Evolutionary conservation across 1,284 basidiomycete genomes (phyloP).

Genomic region (Ganoderma resinaceum): DNA sequence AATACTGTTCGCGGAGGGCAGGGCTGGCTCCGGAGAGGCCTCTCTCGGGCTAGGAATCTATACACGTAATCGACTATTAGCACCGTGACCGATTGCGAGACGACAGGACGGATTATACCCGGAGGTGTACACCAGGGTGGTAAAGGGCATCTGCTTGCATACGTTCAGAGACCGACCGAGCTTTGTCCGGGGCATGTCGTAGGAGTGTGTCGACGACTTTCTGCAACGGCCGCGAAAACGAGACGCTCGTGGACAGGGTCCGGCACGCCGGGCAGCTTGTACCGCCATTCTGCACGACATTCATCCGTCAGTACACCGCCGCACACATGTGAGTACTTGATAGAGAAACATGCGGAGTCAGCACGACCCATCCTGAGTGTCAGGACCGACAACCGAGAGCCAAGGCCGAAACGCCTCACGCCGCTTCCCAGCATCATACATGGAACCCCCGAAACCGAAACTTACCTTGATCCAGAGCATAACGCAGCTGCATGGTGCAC

Average conservation of each 20-base stretch:
- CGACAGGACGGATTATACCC: conserved; percentile 56
- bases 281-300: conserved; percentile 69
- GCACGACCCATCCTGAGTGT: neutral
- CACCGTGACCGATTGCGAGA: neutral
- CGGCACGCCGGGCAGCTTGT: conserved; percentile 82
- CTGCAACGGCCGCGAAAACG: conserved; percentile 73
- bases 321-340: neutral
- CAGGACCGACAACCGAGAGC: neutral
- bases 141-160: conserved; percentile 82
- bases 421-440: neutral
- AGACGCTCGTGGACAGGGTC: conserved; percentile 65
- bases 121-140: conserved; percentile 63
- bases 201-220: conserved; percentile 72
- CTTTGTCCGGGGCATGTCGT: conserved; percentile 67
- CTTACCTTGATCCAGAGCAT: conserved; percentile 78
- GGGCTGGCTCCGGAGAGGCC: conserved; percentile 74
- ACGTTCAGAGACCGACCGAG: conserved; percentile 68
- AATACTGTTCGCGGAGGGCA: conserved; percentile 63
- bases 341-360: neutral
- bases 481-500: conserved; percentile 60
- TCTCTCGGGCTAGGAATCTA: conserved; percentile 79
- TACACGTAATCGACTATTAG: conserved; percentile 14
- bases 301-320: conserved; percentile 10
- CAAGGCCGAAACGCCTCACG: neutral
- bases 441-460: neutral